These are phyloP conservation scores for Epichloe elymi DNA, from an alignment of 2,329 filamentous ascomycete genomes.

Conservation along the genomic window DNA sequence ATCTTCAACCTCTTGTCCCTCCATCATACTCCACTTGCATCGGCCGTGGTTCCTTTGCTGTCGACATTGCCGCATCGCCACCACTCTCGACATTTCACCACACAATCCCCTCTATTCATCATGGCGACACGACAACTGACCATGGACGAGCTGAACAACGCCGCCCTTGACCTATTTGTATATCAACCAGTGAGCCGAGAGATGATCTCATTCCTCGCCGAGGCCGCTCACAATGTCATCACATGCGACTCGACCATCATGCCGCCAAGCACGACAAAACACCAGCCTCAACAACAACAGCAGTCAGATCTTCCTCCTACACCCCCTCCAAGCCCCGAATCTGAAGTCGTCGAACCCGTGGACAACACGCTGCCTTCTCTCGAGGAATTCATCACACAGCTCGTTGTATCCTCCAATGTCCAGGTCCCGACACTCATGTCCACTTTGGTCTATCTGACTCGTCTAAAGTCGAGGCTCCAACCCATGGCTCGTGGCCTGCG, in stretches of 20 bases:
- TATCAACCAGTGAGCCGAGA: conserved; percentile 59
- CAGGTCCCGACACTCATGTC: conserved; percentile 97
- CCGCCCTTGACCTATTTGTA: conserved; percentile 68
- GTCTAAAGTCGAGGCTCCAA: conserved; percentile 73
- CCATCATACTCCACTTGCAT: conserved; percentile 4
- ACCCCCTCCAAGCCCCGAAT: conserved; percentile 39
- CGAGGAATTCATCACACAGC: conserved; percentile 80
- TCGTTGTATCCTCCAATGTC: conserved; percentile 87
- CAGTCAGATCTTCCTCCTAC: conserved; percentile 27
- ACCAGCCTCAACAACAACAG: conserved; percentile 3
- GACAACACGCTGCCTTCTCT: conserved; percentile 58
- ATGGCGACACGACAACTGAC: conserved; percentile 37
- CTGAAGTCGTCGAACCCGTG: conserved; percentile 31
- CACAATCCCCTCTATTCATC: conserved; percentile 9
- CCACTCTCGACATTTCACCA: not conserved
- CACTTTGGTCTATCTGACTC: conserved; percentile 81
- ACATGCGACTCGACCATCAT: conserved; percentile 56
- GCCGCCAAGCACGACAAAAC: conserved; percentile 27
- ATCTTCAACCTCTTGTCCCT: not conserved
- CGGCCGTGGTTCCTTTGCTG: not conserved
- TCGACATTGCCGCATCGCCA: conserved; percentile 3
- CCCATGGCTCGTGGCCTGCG: conserved; percentile 91
- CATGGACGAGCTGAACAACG: conserved; percentile 51
- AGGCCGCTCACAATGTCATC: conserved; percentile 65
- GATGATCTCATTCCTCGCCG: conserved; percentile 68